Base-by-base conservation (phyloP, 257 asterid species). In the Solanum pinnatisectum region DNA sequence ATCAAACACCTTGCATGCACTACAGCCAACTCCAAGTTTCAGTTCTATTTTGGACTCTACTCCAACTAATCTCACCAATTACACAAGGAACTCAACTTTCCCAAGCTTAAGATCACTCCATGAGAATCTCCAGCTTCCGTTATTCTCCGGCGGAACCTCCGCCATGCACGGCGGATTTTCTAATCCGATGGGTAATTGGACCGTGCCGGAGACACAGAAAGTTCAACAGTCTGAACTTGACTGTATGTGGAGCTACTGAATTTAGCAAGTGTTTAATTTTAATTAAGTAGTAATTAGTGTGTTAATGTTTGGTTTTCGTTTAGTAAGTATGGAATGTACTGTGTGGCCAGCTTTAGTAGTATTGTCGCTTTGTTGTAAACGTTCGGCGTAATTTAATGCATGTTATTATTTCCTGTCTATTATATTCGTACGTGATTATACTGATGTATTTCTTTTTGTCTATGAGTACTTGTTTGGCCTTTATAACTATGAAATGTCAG, bases 191-290 rank as follows among this genome's bases (percentile, higher is more conserved):
- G 85, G 59, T 91, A 88, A 82, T 33, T 92, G 88, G 40, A 84
- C 35, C 87, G 87, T 84, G 27, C 39, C 72, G 82, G 90, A 93
- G 88, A 83, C 82, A 88, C 95, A 89, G 92, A 96, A 89, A 85
- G 56, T 92, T 30, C 93, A 93, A 4, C 87, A 89, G 16, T 83
- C 93, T 27, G 99, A 95, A 91, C 95, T 95, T 10, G 99, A 96
- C 89, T 93, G 98, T 93, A 88, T 96, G 95, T 96, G 99, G 99
- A 65, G 91, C 63, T 93, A 90, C 87, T 94, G 86, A 90, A 33
- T 30, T 30, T 30, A 76, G 7, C 5, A 40, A 3, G 8, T 35
- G 77, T 39, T 27, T 72, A 27, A 42, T 27, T 9, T 9, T 30
- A 67, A 20, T 78, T 40, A 46, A 27, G 44, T 25, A 30, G 2